Percentiles rank a stretch among this genome's conserved stretches.
phyloP scores from a whole-genome alignment of 2,329 filamentous ascomycete genomes.

The Fusarium transvaalense region DNA sequence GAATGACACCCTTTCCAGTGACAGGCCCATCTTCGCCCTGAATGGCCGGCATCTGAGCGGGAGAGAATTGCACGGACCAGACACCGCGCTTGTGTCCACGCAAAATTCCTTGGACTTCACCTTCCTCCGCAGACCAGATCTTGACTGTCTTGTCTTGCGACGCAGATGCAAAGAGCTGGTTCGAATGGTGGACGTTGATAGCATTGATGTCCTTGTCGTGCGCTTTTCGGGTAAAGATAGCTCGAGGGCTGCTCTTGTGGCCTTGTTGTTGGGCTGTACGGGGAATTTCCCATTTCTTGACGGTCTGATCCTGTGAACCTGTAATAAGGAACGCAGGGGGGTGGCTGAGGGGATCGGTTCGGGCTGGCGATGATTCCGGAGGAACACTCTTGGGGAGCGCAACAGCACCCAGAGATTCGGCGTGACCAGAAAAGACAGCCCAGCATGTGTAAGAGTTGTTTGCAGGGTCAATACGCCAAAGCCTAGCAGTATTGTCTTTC shows the following conservation, averaged over 20 bases:
- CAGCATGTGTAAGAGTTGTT: constrained; percentile 83
- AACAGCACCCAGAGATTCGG: constrained; percentile 92
- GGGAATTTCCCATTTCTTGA: constrained; percentile 92
- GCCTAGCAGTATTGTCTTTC: constrained; percentile 93
- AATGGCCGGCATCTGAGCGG: constrained; percentile 78
- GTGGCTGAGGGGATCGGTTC: constrained; percentile 78
- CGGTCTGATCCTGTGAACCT: constrained; percentile 93
- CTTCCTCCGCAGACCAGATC: constrained; percentile 92
- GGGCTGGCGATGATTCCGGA: constrained; percentile 75
- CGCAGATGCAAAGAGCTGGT: constrained; percentile 90
- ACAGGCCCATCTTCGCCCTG: constrained; percentile 78
- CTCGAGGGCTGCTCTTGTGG: constrained; percentile 69
- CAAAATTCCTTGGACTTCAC: constrained; percentile 90
- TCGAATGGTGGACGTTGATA: constrained; percentile 80
- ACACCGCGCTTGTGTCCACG: constrained; percentile 94
- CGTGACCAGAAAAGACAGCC: constrained; percentile 88
- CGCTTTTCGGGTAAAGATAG: constrained; percentile 89
- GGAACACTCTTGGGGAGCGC: constrained; percentile 80
- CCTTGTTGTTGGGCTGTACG: constrained; percentile 60
- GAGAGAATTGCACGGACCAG: constrained; percentile 94
- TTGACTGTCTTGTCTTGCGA: constrained; percentile 98
- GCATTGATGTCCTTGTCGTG: constrained; percentile 99
- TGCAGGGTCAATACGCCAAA: constrained; percentile 87
- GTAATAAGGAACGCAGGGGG: constrained; percentile 89
- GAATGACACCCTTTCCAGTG: constrained; percentile 82